These are phyloP conservation scores for Pistacia atlantica DNA, from an alignment of 345 rosid species.

Conservation along the genomic window DNA sequence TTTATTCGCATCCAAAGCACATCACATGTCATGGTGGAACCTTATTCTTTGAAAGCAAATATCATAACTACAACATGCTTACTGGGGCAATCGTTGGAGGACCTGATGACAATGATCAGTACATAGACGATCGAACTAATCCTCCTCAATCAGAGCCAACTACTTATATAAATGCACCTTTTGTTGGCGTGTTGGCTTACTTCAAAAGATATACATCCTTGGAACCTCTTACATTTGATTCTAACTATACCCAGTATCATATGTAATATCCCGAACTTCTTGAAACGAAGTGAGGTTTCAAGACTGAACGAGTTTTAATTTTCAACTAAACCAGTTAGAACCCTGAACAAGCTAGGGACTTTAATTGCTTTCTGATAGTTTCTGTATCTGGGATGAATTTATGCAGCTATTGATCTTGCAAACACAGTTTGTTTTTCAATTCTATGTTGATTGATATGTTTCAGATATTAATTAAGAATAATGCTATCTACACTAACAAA, in stretches of 20 bases:
- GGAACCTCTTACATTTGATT: background rate
- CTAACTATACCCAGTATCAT: background rate
- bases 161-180: constrained; percentile 67
- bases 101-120: constrained; percentile 45
- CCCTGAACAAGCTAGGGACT: too few relatives aligned
- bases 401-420: too few relatives aligned
- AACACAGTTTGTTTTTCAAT: too few relatives aligned
- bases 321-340: too few relatives aligned
- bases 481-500: too few relatives aligned
- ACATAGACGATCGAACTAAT: constrained; percentile 35
- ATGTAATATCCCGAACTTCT: too few relatives aligned
- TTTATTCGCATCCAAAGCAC: constrained; percentile 29
- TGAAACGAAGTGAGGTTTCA: too few relatives aligned
- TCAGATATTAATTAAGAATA: too few relatives aligned
- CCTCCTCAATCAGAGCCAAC: constrained; percentile 55
- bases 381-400: too few relatives aligned
- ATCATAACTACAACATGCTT: constrained; percentile 51
- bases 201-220: constrained; percentile 23
- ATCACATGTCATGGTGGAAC: constrained; percentile 49
- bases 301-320: too few relatives aligned
- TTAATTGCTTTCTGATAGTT: too few relatives aligned
- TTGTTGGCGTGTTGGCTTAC: constrained; percentile 61
- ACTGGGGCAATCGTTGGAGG: constrained; percentile 63
- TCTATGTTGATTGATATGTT: too few relatives aligned
- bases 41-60: constrained; percentile 27